Evolutionary conservation across 2,329 filamentous ascomycete species (phyloP).

Genomic region (Colletotrichum filicis): DNA sequence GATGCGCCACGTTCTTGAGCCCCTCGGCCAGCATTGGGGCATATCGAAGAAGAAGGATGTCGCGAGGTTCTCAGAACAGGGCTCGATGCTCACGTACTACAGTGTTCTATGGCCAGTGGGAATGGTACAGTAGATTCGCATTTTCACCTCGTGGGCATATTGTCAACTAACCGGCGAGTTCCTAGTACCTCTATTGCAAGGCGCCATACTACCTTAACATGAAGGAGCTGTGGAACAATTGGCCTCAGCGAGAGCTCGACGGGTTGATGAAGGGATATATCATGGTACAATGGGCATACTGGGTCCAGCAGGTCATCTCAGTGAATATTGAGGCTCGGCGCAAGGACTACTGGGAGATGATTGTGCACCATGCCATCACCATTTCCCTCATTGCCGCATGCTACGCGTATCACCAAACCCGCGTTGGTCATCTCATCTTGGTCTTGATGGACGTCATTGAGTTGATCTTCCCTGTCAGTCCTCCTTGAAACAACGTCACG

Average conservation of each 20-base stretch:
- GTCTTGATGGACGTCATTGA: conserved; percentile 15
- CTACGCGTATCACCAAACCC: conserved; percentile 13
- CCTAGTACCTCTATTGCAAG: conserved; percentile 2
- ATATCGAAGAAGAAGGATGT: conserved; percentile 1
- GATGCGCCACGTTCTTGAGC: neutral
- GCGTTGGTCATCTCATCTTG: conserved; percentile 2
- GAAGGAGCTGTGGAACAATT: conserved; percentile 4
- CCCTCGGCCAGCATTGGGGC: neutral
- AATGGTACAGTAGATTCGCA: neutral
- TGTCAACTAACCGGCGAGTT: neutral
- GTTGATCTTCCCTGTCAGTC: conserved; percentile 1
- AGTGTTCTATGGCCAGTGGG: conserved; percentile 2
- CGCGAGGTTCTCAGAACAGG: neutral
- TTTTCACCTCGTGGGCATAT: neutral
- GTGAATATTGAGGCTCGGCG: conserved; percentile 14
- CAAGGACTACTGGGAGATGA: conserved; percentile 12
- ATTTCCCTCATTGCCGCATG: neutral
- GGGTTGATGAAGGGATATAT: conserved; percentile 20
- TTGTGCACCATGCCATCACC: conserved; percentile 3
- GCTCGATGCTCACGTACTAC: conserved; percentile 4
- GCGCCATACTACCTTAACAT: neutral
- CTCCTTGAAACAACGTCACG: accelerated
- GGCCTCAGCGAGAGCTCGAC: conserved; percentile 10
- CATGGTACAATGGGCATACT: conserved; percentile 16
- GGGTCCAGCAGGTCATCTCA: conserved; percentile 21